These are phyloP conservation scores for Barbarea vulgaris DNA, from an alignment of 345 rosid genomes.

Conservation along the genomic window DNA sequence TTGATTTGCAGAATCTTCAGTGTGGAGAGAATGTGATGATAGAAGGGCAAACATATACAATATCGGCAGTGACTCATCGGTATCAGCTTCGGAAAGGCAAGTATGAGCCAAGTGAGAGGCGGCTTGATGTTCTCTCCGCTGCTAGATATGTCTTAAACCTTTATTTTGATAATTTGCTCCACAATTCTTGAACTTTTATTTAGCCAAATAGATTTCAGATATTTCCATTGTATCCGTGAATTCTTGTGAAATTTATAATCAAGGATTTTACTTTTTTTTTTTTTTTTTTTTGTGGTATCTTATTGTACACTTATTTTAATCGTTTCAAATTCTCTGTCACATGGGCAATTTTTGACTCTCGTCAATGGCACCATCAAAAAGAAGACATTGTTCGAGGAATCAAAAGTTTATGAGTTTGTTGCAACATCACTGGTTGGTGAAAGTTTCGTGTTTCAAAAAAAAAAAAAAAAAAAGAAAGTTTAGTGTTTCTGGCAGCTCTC, in stretches of 20 bases:
- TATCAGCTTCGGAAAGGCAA: slow-evolving; percentile 93
- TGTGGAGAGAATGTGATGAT: slow-evolving; percentile 89
- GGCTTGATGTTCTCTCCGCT: slow-evolving; percentile 80
- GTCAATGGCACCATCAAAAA: no score
- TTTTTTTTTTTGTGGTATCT: no score
- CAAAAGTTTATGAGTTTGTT: no score
- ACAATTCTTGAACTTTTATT: slow-evolving; percentile 66
- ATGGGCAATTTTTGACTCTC: no score
- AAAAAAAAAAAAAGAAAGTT: no score
- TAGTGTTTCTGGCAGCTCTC: no score
- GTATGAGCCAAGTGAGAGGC: slow-evolving; percentile 86
- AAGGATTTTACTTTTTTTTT: background rate
- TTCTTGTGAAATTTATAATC: background rate
- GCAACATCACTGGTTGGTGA: no score
- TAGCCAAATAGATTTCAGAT: background rate
- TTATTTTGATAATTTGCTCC: slow-evolving; percentile 68
- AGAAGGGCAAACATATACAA: slow-evolving; percentile 79
- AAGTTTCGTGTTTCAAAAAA: no score
- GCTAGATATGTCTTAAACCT: slow-evolving; percentile 80
- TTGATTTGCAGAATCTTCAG: slow-evolving; percentile 68
- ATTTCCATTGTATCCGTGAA: background rate
- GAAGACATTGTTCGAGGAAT: no score
- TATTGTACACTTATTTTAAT: no score
- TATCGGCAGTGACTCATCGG: slow-evolving; percentile 80
- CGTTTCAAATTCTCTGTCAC: no score